Base-by-base conservation (phyloP, 1,139 yeast genomes). In the Kodamaea sp. region DNA sequence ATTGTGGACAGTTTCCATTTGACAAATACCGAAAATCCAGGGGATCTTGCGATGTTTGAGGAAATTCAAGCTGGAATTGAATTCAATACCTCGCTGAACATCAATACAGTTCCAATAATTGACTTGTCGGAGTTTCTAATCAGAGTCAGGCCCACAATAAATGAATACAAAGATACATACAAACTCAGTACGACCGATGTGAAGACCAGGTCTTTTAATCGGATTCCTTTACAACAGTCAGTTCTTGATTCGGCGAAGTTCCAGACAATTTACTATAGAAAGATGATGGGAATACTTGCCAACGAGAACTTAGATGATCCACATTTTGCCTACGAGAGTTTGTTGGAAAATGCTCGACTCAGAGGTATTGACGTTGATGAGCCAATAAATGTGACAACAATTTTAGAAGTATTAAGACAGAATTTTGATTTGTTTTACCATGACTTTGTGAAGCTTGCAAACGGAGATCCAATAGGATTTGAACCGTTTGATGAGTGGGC, bases 221-320 rank as follows among this genome's bases (percentile, higher is more conserved):
- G 43, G 2, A 41, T 73, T 2, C 87, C 88, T 0, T 31, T 38
- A 2, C 81, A 72, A 51, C 47, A 48, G 5, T 66, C 76, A 12
- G 82, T 78, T 0, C 32, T 76, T 3, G 51, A 61, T 2, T 64
- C 73, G 2, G 74, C 86, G 0, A 71, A 71, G 43, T 42, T 66
- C 15, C 90, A 83, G 56, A 79, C 80, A 1, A 68, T 70, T 54
- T 71, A 78, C 46, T 83, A 83, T 51, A 60, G 53, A 8, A 41
- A 44, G 26, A 45, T 55, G 44, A 26, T 53, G 9, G 43, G 38
- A 9, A 32, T 46, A n/a, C 42, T 55, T 2, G 29, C 55, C 4
- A 32, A 34, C 13, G 34, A 31, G 15, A 11, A 15, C 2, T 12
- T 30, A 3, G 26, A 15, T 3, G 28, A 34, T 14, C 31, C 37